Evolutionary conservation across 768 basidiomycete genomes (phyloP).

Genomic region (Hortiboletus flavorubellus): DNA sequence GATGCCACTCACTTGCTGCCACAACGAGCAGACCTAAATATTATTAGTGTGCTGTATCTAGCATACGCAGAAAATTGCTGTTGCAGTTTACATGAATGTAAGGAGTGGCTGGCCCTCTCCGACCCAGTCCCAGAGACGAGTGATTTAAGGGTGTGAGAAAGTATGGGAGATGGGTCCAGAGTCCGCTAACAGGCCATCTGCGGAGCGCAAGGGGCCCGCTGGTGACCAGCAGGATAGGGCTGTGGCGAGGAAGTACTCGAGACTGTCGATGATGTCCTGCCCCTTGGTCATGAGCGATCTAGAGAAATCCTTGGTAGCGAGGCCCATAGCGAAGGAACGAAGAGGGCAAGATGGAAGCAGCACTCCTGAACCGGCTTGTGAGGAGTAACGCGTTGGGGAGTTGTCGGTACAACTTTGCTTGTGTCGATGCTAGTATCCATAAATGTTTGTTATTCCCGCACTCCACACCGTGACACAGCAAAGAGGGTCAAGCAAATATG

Average conservation of each 20-base stretch:
- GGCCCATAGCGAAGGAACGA: slow-evolving; percentile 24
- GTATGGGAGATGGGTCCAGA: slow-evolving; percentile 36
- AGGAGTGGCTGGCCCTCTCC: no score
- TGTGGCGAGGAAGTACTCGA: slow-evolving; percentile 87
- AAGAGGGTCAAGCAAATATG: no score
- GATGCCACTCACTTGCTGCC: no score
- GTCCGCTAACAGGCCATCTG: slow-evolving; percentile 15
- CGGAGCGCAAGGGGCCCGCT: slow-evolving; percentile 28
- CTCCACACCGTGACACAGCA: no score
- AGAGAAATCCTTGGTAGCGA: slow-evolving; percentile 47
- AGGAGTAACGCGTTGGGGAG: slow-evolving; percentile 15
- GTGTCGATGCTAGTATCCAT: slow-evolving; percentile 23
- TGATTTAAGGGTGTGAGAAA: slow-evolving; percentile 55
- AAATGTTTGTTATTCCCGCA: slow-evolving; percentile 20
- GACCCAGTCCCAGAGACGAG: no score
- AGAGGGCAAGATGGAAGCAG: slow-evolving; percentile 8
- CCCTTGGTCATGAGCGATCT: no score
- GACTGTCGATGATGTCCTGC: slow-evolving; percentile 71
- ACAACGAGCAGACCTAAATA: no score
- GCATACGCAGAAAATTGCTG: no score
- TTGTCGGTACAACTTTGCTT: slow-evolving; percentile 12
- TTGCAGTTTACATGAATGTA: no score
- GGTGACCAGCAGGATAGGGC: slow-evolving; percentile 73
- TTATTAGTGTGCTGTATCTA: no score
- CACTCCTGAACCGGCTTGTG: background rate